phyloP scores from a whole-genome alignment of 345 rosid genomes.

The Eucalyptus pumila region DNA sequence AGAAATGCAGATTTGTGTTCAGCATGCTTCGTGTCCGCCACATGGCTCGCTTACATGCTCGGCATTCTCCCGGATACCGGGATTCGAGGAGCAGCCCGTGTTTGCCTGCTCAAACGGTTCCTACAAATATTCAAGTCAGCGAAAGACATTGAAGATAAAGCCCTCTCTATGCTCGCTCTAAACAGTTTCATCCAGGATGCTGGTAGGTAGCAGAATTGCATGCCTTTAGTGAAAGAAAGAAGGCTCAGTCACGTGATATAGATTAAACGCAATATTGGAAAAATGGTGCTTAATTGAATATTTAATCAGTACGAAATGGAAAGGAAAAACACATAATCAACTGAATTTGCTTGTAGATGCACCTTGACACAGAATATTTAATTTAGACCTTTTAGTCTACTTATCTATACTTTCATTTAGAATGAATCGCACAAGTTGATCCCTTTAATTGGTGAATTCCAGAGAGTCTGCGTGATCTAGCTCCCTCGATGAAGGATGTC shows the following conservation, averaged over 20 bases:
- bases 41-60: slow-evolving; percentile 56
- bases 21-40: slow-evolving; percentile 40
- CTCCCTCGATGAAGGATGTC: slow-evolving; percentile 32
- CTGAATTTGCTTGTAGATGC: background rate
- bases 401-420: background rate
- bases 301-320: background rate
- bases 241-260: background rate
- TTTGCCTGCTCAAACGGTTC: slow-evolving; percentile 48
- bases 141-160: slow-evolving; percentile 36
- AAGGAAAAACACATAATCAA: background rate
- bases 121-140: slow-evolving; percentile 33
- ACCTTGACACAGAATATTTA: background rate
- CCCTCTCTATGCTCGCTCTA: slow-evolving; percentile 52
- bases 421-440: background rate
- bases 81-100: slow-evolving; percentile 47
- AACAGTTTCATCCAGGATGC: slow-evolving; percentile 44
- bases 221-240: background rate
- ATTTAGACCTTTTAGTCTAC: background rate
- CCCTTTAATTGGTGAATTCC: background rate
- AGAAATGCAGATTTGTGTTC: slow-evolving; percentile 20
- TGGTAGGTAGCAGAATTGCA: slow-evolving; percentile 12
- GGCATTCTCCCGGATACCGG: slow-evolving; percentile 50
- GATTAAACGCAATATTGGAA: background rate
- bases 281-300: background rate
- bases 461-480: slow-evolving; percentile 44